Conservation (phyloP, 805 yeast species). For the Novakomyces olei region DNA sequence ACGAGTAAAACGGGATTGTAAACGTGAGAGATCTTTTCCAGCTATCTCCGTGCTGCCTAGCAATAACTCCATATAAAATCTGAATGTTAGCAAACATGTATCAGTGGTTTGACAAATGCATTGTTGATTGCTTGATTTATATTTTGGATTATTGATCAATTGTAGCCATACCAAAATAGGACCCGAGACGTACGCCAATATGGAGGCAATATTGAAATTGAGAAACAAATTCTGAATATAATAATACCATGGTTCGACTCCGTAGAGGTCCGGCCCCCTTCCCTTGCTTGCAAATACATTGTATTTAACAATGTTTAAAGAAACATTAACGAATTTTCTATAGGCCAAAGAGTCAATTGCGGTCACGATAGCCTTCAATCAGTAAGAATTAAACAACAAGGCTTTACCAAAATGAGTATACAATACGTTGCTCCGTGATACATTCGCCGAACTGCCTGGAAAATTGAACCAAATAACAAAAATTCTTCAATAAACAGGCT, state of each 20-base stretch:
- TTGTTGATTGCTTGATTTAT: too few relatives aligned
- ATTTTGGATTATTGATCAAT: too few relatives aligned
- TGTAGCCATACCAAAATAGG: too few relatives aligned
- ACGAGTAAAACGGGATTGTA: conserved; percentile 42
- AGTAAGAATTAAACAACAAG: background rate
- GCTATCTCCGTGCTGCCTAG: too few relatives aligned
- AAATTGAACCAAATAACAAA: too few relatives aligned
- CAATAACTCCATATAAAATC: too few relatives aligned
- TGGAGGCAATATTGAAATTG: conserved; percentile 40
- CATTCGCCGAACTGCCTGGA: too few relatives aligned
- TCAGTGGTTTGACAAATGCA: too few relatives aligned
- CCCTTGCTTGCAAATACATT: conserved; percentile 53
- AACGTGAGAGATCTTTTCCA: too few relatives aligned
- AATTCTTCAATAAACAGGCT: too few relatives aligned
- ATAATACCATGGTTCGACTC: conserved; percentile 57
- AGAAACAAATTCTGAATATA: conserved; percentile 46
- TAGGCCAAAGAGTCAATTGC: conserved; percentile 42
- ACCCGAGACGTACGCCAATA: conserved; percentile 10
- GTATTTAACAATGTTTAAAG: conserved; percentile 61
- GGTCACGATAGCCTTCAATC: conserved; percentile 12
- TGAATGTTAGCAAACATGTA: conserved; percentile 4
- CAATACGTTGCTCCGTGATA: too few relatives aligned
- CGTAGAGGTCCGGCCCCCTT: conserved; percentile 79
- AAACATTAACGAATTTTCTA: conserved; percentile 34
- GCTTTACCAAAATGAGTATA: background rate